Evolutionary conservation across 2,329 filamentous ascomycete genomes (phyloP).

Genomic region (Magnaporthiopsis incrustans): DNA sequence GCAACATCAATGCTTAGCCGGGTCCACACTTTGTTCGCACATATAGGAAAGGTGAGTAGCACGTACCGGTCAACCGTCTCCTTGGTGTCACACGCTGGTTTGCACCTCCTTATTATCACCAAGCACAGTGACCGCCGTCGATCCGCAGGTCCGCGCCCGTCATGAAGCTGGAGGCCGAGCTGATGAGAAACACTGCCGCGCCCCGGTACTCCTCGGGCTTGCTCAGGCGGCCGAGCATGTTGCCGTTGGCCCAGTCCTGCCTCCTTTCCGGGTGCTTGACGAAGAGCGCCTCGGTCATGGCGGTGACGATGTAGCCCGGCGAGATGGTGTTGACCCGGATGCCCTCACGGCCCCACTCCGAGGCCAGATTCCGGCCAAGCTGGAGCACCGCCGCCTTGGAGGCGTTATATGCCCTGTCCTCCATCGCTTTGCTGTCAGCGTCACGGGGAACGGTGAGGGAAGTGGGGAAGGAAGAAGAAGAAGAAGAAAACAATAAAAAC

Average conservation of each 20-base stretch:
- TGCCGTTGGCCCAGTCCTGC: conserved; percentile 68
- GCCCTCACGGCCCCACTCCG: conserved; percentile 63
- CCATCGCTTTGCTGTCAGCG: neutral
- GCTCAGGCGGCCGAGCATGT: conserved; percentile 71
- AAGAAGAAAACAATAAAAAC: neutral
- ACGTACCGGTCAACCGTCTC: no score
- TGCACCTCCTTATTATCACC: conserved; percentile 28
- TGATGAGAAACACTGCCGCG: conserved; percentile 59
- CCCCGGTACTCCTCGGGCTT: conserved; percentile 62
- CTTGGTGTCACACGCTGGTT: no score
- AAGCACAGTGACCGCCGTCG: conserved; percentile 61
- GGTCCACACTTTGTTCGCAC: neutral
- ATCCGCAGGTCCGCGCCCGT: conserved; percentile 61
- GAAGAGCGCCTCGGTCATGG: conserved; percentile 79
- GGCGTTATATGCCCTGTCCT: conserved; percentile 59
- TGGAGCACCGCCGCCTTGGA: conserved; percentile 69
- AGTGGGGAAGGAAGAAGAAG: neutral
- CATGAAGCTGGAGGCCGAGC: conserved; percentile 63
- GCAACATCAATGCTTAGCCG: no score
- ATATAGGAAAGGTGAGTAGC: no score
- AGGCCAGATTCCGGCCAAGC: conserved; percentile 60
- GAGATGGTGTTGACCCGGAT: conserved; percentile 78
- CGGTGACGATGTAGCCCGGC: conserved; percentile 71
- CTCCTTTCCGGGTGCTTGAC: conserved; percentile 61
- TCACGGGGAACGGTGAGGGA: neutral